Evolutionary conservation across 2,329 filamentous ascomycete genomes (phyloP).

Genomic region (Rutstroemia sp.): DNA sequence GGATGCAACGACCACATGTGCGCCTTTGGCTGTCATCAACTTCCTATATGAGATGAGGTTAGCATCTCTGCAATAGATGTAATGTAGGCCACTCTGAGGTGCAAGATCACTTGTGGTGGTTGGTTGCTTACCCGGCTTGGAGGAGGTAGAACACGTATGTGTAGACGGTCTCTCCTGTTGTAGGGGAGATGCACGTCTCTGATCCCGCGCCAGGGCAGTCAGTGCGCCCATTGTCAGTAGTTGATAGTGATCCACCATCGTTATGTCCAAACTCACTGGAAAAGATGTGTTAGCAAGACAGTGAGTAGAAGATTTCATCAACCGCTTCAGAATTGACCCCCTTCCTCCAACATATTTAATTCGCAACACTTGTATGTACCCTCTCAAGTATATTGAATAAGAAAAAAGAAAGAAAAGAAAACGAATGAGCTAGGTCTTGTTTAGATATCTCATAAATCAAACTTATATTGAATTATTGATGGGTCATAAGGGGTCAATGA

Average conservation of each 20-base stretch:
- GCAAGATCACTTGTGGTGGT: not conserved
- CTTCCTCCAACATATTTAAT: no score
- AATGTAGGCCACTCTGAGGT: no score
- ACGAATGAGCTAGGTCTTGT: no score
- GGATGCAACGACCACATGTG: conserved; percentile 49
- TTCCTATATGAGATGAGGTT: conserved; percentile 15
- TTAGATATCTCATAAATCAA: no score
- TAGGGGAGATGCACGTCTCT: conserved; percentile 36
- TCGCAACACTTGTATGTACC: no score
- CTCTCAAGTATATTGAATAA: no score
- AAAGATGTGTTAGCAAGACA: not conserved
- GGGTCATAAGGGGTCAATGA: no score
- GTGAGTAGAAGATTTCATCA: no score
- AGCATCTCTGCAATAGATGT: conserved; percentile 1
- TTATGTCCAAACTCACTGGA: conserved; percentile 53
- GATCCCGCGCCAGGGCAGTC: conserved; percentile 42
- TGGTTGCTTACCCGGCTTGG: conserved; percentile 1
- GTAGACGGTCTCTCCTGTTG: conserved; percentile 39
- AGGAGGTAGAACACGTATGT: conserved; percentile 26
- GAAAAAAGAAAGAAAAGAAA: no score
- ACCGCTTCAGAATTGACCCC: no score
- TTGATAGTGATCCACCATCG: conserved; percentile 47
- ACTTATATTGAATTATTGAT: no score
- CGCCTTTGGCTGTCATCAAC: conserved; percentile 43
- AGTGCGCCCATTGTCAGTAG: conserved; percentile 52